These are phyloP conservation scores for Kregervanrija fluxuum DNA, from an alignment of 805 yeast genomes.

Conservation along the genomic window DNA sequence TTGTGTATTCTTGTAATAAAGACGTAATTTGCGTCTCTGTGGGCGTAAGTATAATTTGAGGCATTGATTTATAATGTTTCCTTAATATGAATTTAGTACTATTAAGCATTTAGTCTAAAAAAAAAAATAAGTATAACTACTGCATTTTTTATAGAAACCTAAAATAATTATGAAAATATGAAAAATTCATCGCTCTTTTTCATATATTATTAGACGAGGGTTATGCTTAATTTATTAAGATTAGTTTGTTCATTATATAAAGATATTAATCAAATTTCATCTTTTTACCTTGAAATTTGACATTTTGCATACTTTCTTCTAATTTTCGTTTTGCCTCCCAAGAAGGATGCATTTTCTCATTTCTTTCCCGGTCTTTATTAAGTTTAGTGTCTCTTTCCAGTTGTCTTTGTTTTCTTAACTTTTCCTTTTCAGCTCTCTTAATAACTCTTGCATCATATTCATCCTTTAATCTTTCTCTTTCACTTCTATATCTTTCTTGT, in stretches of 20 bases:
- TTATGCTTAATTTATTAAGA: background rate
- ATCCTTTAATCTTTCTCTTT: constrained; percentile 49
- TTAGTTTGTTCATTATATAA: too few species aligned
- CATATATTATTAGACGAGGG: background rate
- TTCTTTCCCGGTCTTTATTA: constrained; percentile 10
- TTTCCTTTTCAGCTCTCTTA: constrained; percentile 53
- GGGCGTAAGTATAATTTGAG: constrained; percentile 11
- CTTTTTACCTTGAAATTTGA: constrained; percentile 79
- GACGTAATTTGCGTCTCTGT: constrained; percentile 20
- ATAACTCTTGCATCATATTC: constrained; percentile 70
- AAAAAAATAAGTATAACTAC: too few species aligned
- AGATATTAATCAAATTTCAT: constrained; percentile 51
- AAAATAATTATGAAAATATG: background rate
- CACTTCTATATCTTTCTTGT: constrained; percentile 43
- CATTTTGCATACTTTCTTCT: constrained; percentile 57
- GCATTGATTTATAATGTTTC: too few species aligned
- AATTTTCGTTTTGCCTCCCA: constrained; percentile 87
- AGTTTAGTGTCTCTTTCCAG: constrained; percentile 9
- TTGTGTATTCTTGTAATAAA: constrained; percentile 21
- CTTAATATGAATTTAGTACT: too few species aligned
- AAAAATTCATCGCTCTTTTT: background rate
- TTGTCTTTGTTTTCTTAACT: constrained; percentile 11
- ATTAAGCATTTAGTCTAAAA: too few species aligned
- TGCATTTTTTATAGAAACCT: too few species aligned
- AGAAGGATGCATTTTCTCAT: constrained; percentile 71